Evolutionary conservation across 2,329 filamentous ascomycete species (phyloP).

Genomic region (Phialemonium atrogriseum): DNA sequence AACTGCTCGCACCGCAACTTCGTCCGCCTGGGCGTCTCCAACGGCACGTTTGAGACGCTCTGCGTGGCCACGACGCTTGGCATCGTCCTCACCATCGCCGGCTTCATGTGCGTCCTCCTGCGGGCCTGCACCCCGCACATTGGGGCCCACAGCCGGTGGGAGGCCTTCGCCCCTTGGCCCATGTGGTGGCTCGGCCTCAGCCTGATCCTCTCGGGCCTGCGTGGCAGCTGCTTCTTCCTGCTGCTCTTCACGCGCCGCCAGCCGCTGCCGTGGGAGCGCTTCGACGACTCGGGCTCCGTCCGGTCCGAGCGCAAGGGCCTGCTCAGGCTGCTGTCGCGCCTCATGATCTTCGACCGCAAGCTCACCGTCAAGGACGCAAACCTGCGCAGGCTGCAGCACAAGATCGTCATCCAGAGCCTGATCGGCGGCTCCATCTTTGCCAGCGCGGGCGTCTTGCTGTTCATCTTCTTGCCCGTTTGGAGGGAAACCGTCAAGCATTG

Average conservation of each 20-base stretch:
- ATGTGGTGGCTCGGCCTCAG: conserved; percentile 36
- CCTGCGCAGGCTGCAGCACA: conserved; percentile 32
- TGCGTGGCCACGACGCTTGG: conserved; percentile 36
- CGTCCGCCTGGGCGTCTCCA: conserved; percentile 44
- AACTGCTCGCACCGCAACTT: conserved; percentile 43
- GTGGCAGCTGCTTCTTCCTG: conserved; percentile 39
- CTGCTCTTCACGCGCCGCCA: conserved; percentile 36
- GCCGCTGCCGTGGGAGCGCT: conserved; percentile 37
- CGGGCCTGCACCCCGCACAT: conserved; percentile 28
- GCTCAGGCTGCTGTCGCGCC: conserved; percentile 21
- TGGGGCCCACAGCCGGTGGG: conserved; percentile 31
- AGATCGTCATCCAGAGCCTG: conserved; percentile 34
- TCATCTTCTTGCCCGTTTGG: conserved; percentile 36
- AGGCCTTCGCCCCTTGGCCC: conserved; percentile 33
- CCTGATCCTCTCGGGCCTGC: conserved; percentile 32
- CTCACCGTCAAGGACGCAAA: conserved; percentile 34
- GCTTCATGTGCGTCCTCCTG: conserved; percentile 30
- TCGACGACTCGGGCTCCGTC: conserved; percentile 25
- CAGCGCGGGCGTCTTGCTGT: conserved; percentile 25
- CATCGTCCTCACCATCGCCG: conserved; percentile 28
- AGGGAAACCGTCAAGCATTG: conserved; percentile 19
- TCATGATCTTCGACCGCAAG: conserved; percentile 41
- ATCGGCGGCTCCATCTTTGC: conserved; percentile 28
- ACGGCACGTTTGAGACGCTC: conserved; percentile 39
- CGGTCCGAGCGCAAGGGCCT: conserved; percentile 16